These are phyloP conservation scores for Scutellaria baicalensis DNA, from an alignment of 257 asterid genomes.

Conservation along the genomic window DNA sequence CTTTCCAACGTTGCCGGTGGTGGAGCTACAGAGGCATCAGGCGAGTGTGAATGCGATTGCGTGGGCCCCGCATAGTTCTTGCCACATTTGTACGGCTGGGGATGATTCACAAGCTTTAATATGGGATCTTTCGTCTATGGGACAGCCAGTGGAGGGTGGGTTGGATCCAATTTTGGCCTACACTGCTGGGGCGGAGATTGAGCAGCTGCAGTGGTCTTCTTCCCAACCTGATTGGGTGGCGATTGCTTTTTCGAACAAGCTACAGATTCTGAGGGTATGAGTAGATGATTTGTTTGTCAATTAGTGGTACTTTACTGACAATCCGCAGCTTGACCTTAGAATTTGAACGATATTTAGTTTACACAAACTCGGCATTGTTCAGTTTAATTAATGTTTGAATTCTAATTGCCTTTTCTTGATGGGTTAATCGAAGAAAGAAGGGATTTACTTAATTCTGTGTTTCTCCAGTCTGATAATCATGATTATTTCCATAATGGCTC, in stretches of 20 bases:
- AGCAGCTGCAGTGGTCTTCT: slow-evolving; percentile 98
- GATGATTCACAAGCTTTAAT: slow-evolving; percentile 96
- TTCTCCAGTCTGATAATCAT: slow-evolving; percentile 9
- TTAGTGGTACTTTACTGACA: slow-evolving; percentile 28
- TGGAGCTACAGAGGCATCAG: slow-evolving; percentile 95
- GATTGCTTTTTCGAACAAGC: slow-evolving; percentile 91
- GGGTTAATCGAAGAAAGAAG: slow-evolving; percentile 15
- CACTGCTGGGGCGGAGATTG: slow-evolving; percentile 94
- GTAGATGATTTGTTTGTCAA: slow-evolving; percentile 25
- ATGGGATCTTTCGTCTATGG: slow-evolving; percentile 96
- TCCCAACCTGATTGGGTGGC: slow-evolving; percentile 99
- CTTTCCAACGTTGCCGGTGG: slow-evolving; percentile 84
- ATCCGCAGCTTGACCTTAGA: slow-evolving; percentile 24
- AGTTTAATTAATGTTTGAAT: slow-evolving; percentile 20
- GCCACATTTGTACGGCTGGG: slow-evolving; percentile 98
- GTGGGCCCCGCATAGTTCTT: slow-evolving; percentile 98
- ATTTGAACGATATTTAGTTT: slow-evolving; percentile 10
- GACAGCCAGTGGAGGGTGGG: slow-evolving; percentile 92
- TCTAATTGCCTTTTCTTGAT: slow-evolving; percentile 18
- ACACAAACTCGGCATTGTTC: slow-evolving; percentile 13
- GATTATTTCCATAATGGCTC: background rate
- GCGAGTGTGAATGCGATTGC: slow-evolving; percentile 94
- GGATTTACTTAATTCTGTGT: slow-evolving; percentile 10
- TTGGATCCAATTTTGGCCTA: slow-evolving; percentile 92
- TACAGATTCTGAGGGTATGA: slow-evolving; percentile 97